Evolutionary conservation across 2,329 filamentous ascomycete genomes (phyloP).

Genomic region (Scedosporium apiospermum): DNA sequence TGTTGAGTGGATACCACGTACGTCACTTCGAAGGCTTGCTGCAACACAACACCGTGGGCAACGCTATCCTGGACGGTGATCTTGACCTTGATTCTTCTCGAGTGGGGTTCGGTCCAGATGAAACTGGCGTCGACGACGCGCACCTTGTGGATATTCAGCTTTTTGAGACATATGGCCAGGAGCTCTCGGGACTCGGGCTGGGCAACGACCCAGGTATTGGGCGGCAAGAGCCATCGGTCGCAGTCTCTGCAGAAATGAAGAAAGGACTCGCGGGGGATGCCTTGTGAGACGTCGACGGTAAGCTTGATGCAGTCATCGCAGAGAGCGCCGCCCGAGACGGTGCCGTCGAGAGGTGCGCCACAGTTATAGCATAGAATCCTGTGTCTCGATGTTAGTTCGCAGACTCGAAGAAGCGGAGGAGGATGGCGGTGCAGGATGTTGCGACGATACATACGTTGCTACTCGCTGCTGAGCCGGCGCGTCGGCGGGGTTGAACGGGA

Average conservation of each 20-base stretch:
- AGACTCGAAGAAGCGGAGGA: neutral
- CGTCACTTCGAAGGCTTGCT: conserved; percentile 92
- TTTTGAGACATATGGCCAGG: conserved; percentile 81
- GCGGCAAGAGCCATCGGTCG: conserved; percentile 86
- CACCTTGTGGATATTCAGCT: conserved; percentile 76
- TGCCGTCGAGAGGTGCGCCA: conserved; percentile 90
- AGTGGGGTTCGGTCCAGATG: conserved; percentile 98
- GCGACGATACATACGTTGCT: conserved; percentile 28
- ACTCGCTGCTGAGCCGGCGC: conserved; percentile 17
- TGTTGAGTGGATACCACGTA: conserved; percentile 88
- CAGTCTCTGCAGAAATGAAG: conserved; percentile 91
- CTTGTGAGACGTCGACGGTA: conserved; percentile 84
- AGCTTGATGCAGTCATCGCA: conserved; percentile 96
- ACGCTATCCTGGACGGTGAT: conserved; percentile 76
- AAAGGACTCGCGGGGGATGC: conserved; percentile 82
- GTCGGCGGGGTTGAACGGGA: conserved; percentile 24
- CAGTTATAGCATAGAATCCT: conserved; percentile 98
- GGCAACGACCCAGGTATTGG: conserved; percentile 77
- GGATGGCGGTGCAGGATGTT: neutral
- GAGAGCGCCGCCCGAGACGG: conserved; percentile 71
- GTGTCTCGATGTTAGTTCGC: conserved; percentile 8
- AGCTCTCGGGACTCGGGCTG: conserved; percentile 83
- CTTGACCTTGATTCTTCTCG: conserved; percentile 83
- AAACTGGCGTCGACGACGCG: conserved; percentile 93
- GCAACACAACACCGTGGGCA: conserved; percentile 57